Conservation (phyloP, 2,329 filamentous ascomycete species). For the Chaetomium strumarium region DNA sequence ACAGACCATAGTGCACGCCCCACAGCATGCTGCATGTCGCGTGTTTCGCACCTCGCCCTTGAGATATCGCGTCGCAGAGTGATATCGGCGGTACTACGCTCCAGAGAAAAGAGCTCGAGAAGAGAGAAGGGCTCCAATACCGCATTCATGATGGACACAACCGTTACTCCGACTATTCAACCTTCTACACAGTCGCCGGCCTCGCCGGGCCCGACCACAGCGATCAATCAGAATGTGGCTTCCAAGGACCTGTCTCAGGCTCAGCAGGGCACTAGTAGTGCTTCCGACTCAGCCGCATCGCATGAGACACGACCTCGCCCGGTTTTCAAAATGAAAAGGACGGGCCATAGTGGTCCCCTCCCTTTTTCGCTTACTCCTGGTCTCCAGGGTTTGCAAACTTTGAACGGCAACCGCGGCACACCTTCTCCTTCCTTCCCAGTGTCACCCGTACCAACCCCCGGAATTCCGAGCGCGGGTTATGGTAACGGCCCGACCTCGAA, state of each 20-base stretch:
- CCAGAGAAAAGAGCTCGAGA: too few relatives aligned
- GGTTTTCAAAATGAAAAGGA: conserved; percentile 17
- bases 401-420: background rate
- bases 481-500: background rate
- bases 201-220: background rate
- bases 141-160: too few relatives aligned
- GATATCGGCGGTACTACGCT: too few relatives aligned
- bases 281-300: background rate
- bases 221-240: background rate
- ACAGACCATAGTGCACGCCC: too few relatives aligned
- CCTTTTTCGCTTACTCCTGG: background rate
- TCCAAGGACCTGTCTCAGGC: background rate
- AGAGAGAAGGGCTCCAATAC: too few relatives aligned
- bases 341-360: conserved; percentile 12
- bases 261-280: background rate
- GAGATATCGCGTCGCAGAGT: too few relatives aligned
- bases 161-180: too few relatives aligned
- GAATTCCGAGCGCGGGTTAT: background rate
- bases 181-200: too few relatives aligned
- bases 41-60: too few relatives aligned
- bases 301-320: conserved; percentile 5
- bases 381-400: background rate
- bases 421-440: conserved; percentile 1
- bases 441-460: background rate
- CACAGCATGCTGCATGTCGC: too few relatives aligned